Percentiles rank a stretch among this genome's conserved stretches.
Conservation (phyloP, 805 yeast species). For the Nakazawaea holstii region DNA sequence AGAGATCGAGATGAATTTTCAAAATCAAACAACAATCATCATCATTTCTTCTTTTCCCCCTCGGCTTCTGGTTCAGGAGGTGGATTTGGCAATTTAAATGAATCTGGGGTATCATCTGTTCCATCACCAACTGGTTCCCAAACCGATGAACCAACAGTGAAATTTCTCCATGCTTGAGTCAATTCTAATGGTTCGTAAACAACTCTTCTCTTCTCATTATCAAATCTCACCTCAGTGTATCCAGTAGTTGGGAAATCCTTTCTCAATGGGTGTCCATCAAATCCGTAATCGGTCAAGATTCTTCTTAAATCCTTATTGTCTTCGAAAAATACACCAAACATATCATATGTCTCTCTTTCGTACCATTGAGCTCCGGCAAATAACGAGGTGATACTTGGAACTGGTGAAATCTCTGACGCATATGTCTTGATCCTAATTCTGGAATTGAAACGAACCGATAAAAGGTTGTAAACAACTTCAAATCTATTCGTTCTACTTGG, state of each 20-base stretch:
- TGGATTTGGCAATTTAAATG: slow-evolving; percentile 78
- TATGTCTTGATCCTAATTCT: slow-evolving; percentile 86
- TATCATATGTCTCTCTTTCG: slow-evolving; percentile 84
- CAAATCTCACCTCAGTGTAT: slow-evolving; percentile 85
- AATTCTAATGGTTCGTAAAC: slow-evolving; percentile 87
- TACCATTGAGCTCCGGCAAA: slow-evolving; percentile 86
- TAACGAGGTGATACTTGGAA: slow-evolving; percentile 70
- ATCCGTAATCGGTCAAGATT: slow-evolving; percentile 88
- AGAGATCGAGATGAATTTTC: no score
- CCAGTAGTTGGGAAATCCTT: slow-evolving; percentile 93
- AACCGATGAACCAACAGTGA: slow-evolving; percentile 79
- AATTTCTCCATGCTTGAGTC: slow-evolving; percentile 90
- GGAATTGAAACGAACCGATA: slow-evolving; percentile 78
- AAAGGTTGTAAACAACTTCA: slow-evolving; percentile 79
- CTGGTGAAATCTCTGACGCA: slow-evolving; percentile 77
- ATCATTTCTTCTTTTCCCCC: slow-evolving; percentile 27
- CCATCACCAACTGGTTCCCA: slow-evolving; percentile 94
- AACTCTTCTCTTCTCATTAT: slow-evolving; percentile 84
- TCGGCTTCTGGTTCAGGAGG: slow-evolving; percentile 65
- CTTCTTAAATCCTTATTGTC: slow-evolving; percentile 88
- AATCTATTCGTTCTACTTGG: slow-evolving; percentile 81
- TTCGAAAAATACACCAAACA: slow-evolving; percentile 83
- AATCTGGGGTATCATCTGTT: slow-evolving; percentile 72
- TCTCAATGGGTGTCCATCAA: slow-evolving; percentile 87
- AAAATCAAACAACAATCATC: neutral